Percentiles rank a stretch among this genome's conserved stretches.
These are phyloP conservation scores for Linnemannia zychae DNA, from an alignment of 192 early-diverging fungal species.

Conservation along the genomic window DNA sequence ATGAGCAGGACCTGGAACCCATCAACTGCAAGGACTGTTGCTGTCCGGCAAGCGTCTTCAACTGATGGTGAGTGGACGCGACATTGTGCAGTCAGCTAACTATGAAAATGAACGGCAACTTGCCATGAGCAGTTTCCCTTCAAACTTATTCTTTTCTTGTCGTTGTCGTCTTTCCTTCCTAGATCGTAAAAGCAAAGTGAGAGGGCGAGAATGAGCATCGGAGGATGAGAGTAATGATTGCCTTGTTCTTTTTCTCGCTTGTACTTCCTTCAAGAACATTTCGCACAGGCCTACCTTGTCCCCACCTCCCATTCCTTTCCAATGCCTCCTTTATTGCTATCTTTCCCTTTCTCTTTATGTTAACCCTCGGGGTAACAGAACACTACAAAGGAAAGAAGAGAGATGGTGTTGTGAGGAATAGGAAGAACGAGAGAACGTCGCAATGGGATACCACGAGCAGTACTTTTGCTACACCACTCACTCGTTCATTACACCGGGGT, in stretches of 20 bases:
- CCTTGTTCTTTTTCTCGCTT: not conserved
- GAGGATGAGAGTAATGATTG: too few species aligned
- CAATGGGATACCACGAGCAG: too few species aligned
- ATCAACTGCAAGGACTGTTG: not conserved
- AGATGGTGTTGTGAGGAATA: not conserved
- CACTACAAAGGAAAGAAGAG: not conserved
- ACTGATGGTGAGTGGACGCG: too few species aligned
- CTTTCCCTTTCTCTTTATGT: not conserved
- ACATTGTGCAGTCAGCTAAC: too few species aligned
- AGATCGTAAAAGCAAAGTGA: too few species aligned
- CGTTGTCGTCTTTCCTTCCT: too few species aligned
- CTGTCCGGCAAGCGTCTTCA: not conserved
- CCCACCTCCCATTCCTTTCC: not conserved
- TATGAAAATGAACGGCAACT: too few species aligned
- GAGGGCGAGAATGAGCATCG: too few species aligned
- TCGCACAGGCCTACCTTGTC: too few species aligned
- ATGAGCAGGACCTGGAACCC: not conserved
- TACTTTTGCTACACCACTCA: not conserved
- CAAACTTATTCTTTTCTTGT: too few species aligned
- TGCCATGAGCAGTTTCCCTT: too few species aligned
- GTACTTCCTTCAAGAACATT: not conserved
- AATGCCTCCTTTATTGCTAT: conserved; percentile 1
- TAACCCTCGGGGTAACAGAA: not conserved
- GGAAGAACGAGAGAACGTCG: not conserved
- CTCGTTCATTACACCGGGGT: not conserved